Evolutionary conservation across 768 basidiomycete genomes (phyloP), one percentile per base, ranked within the genome.

Genomic region (Grammothele lineata): DNA sequence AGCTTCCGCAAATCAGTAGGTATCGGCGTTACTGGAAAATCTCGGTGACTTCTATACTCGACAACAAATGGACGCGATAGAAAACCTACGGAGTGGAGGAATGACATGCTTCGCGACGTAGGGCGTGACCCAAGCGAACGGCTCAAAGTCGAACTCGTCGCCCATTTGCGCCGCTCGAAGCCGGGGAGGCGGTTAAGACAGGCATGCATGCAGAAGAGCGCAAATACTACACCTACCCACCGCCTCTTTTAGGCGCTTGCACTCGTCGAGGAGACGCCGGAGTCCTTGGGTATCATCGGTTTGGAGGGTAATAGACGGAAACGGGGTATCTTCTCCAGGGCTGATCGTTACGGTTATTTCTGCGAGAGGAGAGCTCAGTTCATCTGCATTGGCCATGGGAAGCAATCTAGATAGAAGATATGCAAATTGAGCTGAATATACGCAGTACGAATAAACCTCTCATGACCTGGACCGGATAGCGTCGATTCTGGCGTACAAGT

Each of bases 1-100:
- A 67, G 61, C 34, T 69, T 37, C 15, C 85, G 78, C 19, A 90
- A 66, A 65, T 89, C 85, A 40, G 69, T 71, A 1, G 77, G 76
- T 19, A 63, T 57, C 3, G 64, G 54, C 4, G 71, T 65, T 9
- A 78, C 78, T 78, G 37, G 10, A 21, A 10, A 46, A 37, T 26
- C 11, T 7, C 27, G 27, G 7, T 14, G 14, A 30, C 8, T 7
- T 30, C 27, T 30, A 14, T 7, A 30, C 25, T 17, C 4, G n/a
- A 46, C 12, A 22, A 34, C 18, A 12, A 14, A 19, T 10, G 5
- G 18, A 7, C 18, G 14, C 6, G 26, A 3, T 5, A 0, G 17
- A 17, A 2, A 8, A 47, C 41, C 19, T 50, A 56, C 51, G 42
- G 3, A 48, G 37, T 12, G 51, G 48, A 1, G 51, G 45, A 3